A percentile compares a stretch with the other conserved stretches of the same genome.
phyloP scores from a whole-genome alignment of 768 basidiomycete genomes.

The Cystobasidium onofrii region DNA sequence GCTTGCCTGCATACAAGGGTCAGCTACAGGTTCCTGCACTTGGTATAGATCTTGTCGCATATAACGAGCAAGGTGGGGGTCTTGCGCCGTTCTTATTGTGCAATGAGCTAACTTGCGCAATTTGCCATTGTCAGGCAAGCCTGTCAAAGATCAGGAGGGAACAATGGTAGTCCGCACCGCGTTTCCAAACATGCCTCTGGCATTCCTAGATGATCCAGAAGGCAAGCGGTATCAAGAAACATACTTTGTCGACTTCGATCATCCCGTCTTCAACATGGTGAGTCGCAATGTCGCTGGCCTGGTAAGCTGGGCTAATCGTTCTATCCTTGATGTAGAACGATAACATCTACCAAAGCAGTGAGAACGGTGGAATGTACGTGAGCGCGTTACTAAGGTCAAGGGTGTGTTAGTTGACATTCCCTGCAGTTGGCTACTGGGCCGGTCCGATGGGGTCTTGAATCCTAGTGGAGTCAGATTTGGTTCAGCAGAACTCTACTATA shows the following conservation, averaged over 20 bases:
- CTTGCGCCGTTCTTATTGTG: no score
- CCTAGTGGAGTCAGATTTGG: slow-evolving; percentile 11
- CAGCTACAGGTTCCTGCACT: slow-evolving; percentile 1
- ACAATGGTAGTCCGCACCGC: slow-evolving; percentile 21
- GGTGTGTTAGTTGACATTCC: no score
- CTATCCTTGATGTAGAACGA: neutral
- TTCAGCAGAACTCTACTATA: slow-evolving; percentile 10
- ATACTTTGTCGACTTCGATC: slow-evolving; percentile 6
- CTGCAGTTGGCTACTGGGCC: neutral
- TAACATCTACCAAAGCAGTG: neutral
- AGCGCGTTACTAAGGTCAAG: no score
- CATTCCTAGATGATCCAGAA: neutral
- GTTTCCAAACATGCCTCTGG: slow-evolving; percentile 18
- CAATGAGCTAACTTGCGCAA: neutral
- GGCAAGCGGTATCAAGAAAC: slow-evolving; percentile 28
- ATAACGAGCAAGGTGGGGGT: neutral
- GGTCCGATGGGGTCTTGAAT: slow-evolving; percentile 23
- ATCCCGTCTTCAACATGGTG: slow-evolving; percentile 19
- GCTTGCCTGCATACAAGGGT: slow-evolving; percentile 12
- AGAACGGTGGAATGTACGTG: slow-evolving; percentile 1
- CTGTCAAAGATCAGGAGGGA: slow-evolving; percentile 18
- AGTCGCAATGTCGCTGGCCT: no score
- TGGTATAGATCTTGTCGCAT: slow-evolving; percentile 4
- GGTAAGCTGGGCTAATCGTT: neutral
- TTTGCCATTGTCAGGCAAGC: neutral